phyloP scores from a whole-genome alignment of 176 grass and related monocot genomes.

The Guadua angustifolia region DNA sequence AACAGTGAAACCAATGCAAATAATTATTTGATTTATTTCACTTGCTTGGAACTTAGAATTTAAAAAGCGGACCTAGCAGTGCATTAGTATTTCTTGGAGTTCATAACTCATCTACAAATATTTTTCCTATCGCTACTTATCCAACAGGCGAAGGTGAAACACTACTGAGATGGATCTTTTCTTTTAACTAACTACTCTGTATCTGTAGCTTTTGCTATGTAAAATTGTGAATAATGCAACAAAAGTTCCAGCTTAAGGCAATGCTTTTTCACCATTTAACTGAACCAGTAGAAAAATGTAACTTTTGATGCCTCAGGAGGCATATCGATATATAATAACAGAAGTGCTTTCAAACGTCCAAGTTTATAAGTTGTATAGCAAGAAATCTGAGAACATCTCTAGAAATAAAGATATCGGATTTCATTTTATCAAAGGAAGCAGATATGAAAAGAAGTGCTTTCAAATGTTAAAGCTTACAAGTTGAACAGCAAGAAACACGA shows the following conservation, averaged over 20 bases:
- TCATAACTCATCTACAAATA: background rate
- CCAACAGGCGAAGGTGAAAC: conserved; percentile 33
- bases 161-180: background rate
- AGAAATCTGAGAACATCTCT: background rate
- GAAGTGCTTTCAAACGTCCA: background rate
- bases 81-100: background rate
- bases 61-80: background rate
- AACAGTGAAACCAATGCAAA: background rate
- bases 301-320: background rate
- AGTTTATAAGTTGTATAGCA: background rate
- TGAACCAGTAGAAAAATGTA: background rate
- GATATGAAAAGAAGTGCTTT: background rate
- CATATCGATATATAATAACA: background rate
- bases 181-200: background rate
- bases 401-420: conserved; percentile 1
- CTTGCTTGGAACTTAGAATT: conserved; percentile 3
- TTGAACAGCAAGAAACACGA: conserved; percentile 90
- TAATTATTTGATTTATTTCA: conserved; percentile 13
- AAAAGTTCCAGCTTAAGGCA: background rate
- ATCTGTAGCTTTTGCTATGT: background rate
- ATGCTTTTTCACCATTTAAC: background rate
- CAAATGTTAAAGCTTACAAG: conserved; percentile 63
- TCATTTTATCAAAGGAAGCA: conserved; percentile 7
- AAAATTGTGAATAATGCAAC: background rate
- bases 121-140: background rate